Evolutionary conservation across 2,329 filamentous ascomycete species (phyloP), one percentile per base, ranked within the genome.

Genomic region (Aaosphaeria pasadenensis): DNA sequence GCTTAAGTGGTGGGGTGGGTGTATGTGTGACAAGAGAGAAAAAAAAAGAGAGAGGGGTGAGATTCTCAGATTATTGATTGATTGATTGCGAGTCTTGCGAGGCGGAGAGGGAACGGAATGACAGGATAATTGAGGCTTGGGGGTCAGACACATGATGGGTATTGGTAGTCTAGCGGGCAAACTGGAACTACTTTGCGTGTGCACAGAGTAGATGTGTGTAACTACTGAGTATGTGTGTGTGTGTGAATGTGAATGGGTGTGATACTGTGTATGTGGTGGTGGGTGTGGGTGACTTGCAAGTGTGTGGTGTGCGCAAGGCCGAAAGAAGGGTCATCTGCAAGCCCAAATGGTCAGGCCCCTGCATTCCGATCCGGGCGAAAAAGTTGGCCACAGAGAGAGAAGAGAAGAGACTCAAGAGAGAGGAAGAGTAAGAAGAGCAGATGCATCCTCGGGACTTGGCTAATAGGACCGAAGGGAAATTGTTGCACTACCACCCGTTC

Each of bases 1-100:
- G 66, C 65, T 67, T 68, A 62, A 64, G 58, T 61, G 17, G 17
- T 55, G 55, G 63, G 52, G 49, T 59, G 49, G 56, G 59, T 58
- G 42, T 24, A 24, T 24, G 17, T 24, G 17, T 24, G 17, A 24
- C 17, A 24, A 24, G 17, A 24, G 17, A 24, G 17, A 24, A 24
- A 24, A 24, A 24, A 52, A 60, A 64, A 50, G 48, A 55, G 58
- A 39, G 60, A 52, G 56, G 51, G 54, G 60, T 60, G 51, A 55
- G 66, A 59, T 61, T 59, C 57, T 54, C 49, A 57, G 55, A 58
- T 49, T 53, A 54, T 56, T 24, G 17, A 24, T 24, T 24, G 17
- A 24, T 24, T 24, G 17, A 24, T 24, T 24, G 17, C 17, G 17
- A 24, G 17, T 24, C 17, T 24, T 24, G 17, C 17, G 17, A 24